Conservation (phyloP, 176 grass and related monocot genomes). For the Cymbopogon citratus region DNA sequence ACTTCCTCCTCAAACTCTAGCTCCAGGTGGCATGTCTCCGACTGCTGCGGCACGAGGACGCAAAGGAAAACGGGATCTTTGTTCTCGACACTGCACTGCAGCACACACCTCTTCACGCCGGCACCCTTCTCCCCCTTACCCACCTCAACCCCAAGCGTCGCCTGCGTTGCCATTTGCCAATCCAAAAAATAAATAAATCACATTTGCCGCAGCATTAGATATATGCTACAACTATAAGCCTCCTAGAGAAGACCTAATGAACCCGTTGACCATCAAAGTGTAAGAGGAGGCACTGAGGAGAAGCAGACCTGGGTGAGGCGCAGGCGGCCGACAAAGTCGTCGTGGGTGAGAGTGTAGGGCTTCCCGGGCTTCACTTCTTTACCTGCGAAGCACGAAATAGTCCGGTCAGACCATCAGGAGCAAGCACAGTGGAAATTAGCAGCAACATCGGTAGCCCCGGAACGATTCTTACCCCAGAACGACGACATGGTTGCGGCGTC, state of each 20-base stretch:
- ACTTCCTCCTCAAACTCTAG: conserved; percentile 80
- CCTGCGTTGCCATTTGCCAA: conserved; percentile 33
- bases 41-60: conserved; percentile 31
- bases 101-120: conserved; percentile 23
- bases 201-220: neutral
- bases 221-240: neutral
- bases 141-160: conserved; percentile 49
- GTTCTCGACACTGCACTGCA: conserved; percentile 59
- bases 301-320: conserved; percentile 60
- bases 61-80: conserved; percentile 59
- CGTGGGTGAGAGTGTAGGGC: conserved; percentile 54
- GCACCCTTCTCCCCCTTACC: conserved; percentile 27
- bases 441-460: neutral
- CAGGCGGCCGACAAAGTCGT: conserved; percentile 41
- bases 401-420: neutral
- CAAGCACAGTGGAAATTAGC: neutral
- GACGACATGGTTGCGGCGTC: conserved; percentile 40
- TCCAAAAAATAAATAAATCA: conserved; percentile 10
- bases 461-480: conserved; percentile 66
- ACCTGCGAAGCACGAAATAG: conserved; percentile 20
- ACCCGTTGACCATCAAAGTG: neutral
- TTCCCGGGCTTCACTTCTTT: conserved; percentile 81
- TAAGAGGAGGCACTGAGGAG: neutral
- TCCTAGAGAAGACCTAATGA: neutral
- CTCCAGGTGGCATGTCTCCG: conserved; percentile 54